Evolutionary conservation across 192 early-diverging fungal genomes (phyloP).

Genomic region (Gonapodya sp.): DNA sequence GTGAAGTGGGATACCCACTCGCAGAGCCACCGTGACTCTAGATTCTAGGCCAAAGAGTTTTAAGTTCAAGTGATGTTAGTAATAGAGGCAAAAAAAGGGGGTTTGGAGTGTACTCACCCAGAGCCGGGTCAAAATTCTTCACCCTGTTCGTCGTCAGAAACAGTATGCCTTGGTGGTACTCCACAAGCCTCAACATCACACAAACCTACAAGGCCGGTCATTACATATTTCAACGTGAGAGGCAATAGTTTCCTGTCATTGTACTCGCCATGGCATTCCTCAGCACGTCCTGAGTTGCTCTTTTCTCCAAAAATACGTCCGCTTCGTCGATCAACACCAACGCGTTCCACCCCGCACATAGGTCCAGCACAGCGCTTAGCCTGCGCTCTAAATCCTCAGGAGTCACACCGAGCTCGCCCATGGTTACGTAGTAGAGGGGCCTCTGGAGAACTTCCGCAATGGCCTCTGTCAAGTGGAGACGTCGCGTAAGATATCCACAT

Average conservation of each 20-base stretch:
- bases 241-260: too few relatives aligned
- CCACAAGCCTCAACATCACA: constrained; percentile 45
- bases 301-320: constrained; percentile 48
- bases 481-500: background rate
- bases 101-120: too few relatives aligned
- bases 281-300: constrained; percentile 32
- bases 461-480: constrained; percentile 36
- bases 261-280: constrained; percentile 24
- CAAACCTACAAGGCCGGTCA: too few relatives aligned
- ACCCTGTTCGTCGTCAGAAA: constrained; percentile 58
- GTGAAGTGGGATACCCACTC: background rate
- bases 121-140: constrained; percentile 42
- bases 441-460: constrained; percentile 41
- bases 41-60: too few relatives aligned
- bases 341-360: constrained; percentile 43
- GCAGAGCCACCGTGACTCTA: constrained; percentile 39
- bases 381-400: constrained; percentile 42
- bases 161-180: constrained; percentile 53
- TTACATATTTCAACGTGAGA: too few relatives aligned
- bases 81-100: too few relatives aligned
- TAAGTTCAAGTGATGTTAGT: too few relatives aligned
- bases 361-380: constrained; percentile 36
- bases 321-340: constrained; percentile 47
- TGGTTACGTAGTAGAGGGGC: constrained; percentile 47
- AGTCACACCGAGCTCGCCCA: constrained; percentile 47